Conservation (phyloP, 1,139 yeast species). For the Sugiyamaella sp. region DNA sequence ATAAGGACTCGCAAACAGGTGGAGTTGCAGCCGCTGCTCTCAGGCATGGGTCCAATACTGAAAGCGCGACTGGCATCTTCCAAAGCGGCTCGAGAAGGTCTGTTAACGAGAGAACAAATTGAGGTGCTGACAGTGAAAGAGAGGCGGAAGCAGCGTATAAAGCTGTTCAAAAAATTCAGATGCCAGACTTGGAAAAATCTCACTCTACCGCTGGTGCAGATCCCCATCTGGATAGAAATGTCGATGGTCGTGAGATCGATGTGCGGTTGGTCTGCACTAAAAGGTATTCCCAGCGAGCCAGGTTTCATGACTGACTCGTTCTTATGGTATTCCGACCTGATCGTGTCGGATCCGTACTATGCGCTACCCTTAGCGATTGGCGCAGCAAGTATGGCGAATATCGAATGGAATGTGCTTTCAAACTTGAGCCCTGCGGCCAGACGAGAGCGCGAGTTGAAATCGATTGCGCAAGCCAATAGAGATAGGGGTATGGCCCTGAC, state of each 20-base stretch:
- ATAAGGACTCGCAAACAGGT: slow-evolving; percentile 70
- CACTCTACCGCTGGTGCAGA: slow-evolving; percentile 72
- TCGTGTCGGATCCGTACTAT: slow-evolving; percentile 63
- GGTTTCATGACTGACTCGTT: slow-evolving; percentile 58
- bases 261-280: slow-evolving; percentile 63
- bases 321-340: slow-evolving; percentile 62
- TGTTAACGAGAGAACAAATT: slow-evolving; percentile 75
- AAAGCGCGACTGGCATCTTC: slow-evolving; percentile 64
- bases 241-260: slow-evolving; percentile 74
- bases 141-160: slow-evolving; percentile 70
- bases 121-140: slow-evolving; percentile 74
- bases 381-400: slow-evolving; percentile 66
- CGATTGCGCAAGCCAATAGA: slow-evolving; percentile 18
- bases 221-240: slow-evolving; percentile 86
- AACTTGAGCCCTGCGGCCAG: slow-evolving; percentile 48
- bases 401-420: slow-evolving; percentile 74
- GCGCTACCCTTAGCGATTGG: slow-evolving; percentile 74
- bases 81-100: slow-evolving; percentile 46
- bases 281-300: slow-evolving; percentile 55
- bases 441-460: slow-evolving; percentile 26
- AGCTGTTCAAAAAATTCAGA: slow-evolving; percentile 61
- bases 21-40: slow-evolving; percentile 59
- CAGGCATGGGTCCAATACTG: slow-evolving; percentile 76
- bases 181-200: slow-evolving; percentile 84
- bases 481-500: slow-evolving; percentile 30